Percentiles rank a stretch among this genome's conserved stretches.
Evolutionary conservation across 805 yeast genomes (phyloP).

Genomic region (Wickerhamiella allomyrinae): DNA sequence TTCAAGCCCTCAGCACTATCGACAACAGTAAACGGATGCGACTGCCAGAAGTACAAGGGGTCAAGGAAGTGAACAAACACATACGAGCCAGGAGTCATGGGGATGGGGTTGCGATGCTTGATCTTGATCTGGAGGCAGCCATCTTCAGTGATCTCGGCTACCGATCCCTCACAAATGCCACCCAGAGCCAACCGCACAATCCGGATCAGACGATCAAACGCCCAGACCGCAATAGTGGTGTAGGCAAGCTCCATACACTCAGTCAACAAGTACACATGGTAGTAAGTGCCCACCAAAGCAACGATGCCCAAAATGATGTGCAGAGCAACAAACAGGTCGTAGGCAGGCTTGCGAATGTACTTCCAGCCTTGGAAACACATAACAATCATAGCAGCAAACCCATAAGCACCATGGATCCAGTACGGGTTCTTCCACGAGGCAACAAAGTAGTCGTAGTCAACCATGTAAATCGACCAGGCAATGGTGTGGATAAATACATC

Average conservation of each 20-base stretch:
- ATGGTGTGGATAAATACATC: slow-evolving; percentile 40
- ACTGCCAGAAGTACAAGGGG: slow-evolving; percentile 45
- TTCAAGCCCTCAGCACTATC: slow-evolving; percentile 4
- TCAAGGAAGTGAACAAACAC: slow-evolving; percentile 37
- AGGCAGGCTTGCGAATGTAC: slow-evolving; percentile 21
- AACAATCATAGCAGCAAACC: slow-evolving; percentile 16
- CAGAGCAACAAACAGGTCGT: slow-evolving; percentile 41
- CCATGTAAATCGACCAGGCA: slow-evolving; percentile 31
- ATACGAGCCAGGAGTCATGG: slow-evolving; percentile 38
- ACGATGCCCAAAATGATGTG: slow-evolving; percentile 42
- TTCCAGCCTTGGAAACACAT: slow-evolving; percentile 30
- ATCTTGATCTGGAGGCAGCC: slow-evolving; percentile 22
- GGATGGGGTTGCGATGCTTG: slow-evolving; percentile 31
- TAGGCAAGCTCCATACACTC: slow-evolving; percentile 37
- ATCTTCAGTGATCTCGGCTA: slow-evolving; percentile 4
- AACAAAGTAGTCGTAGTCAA: slow-evolving; percentile 14
- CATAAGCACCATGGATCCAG: slow-evolving; percentile 20
- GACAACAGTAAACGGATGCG: slow-evolving; percentile 52
- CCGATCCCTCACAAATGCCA: slow-evolving; percentile 1
- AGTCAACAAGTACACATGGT: slow-evolving; percentile 32
- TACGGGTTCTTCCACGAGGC: slow-evolving; percentile 10
- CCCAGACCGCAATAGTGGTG: slow-evolving; percentile 49
- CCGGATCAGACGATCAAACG: slow-evolving; percentile 41
- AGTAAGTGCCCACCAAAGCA: slow-evolving; percentile 43
- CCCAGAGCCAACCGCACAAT: slow-evolving; percentile 11